Base-by-base conservation (phyloP, 2,329 filamentous ascomycete genomes). In the Aureobasidium musti region DNA sequence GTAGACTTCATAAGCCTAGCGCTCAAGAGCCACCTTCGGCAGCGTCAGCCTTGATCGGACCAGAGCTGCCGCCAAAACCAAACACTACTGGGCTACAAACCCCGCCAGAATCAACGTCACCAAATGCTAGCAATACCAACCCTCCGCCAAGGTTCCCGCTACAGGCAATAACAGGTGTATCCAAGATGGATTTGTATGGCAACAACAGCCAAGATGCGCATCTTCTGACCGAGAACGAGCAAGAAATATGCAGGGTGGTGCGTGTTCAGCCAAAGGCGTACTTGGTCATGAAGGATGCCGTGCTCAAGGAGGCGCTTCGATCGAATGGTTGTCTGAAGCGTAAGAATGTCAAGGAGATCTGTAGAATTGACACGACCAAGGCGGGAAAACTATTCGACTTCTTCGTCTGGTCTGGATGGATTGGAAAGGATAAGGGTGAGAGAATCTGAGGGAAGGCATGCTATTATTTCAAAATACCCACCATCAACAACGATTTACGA, bases 211-310 rank as follows among this genome's bases (percentile, higher is more conserved):
- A 90, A 0, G 95, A 98, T 75, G 79, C 94, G 33, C 95, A 98
- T 73, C 85, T 99, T 0, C 82, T 99, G 50, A 91, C 90, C 0
- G 84, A 88, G 0, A 92, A 96, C 70, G 95, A 99, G 77, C 82
- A 87, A 5, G 91, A 96, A 73, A 81, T 99, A 0, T 99, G 95
- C 80, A 91, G 91, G 72, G 84, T 90, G 47, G 84, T 96, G 17
- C 87, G 92, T 49, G 80, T 99, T 63, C 90, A 95, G 77, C 95
- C 95, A 0, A 99, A 99, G 80, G 91, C 95, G 1, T 99, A 97
- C 77, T 79, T 97, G 5, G 92, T 92, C 74, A 92, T 98, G 78
- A 99, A 99, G 78, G 92, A 97, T 76, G 88, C 91, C 68, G 83
- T 98, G n/a, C 79, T 98, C 63, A 91, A 91, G 73, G 94, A 98